These are phyloP conservation scores for Pascua guehoae DNA, from an alignment of 1,284 basidiomycete species.

Conservation along the genomic window DNA sequence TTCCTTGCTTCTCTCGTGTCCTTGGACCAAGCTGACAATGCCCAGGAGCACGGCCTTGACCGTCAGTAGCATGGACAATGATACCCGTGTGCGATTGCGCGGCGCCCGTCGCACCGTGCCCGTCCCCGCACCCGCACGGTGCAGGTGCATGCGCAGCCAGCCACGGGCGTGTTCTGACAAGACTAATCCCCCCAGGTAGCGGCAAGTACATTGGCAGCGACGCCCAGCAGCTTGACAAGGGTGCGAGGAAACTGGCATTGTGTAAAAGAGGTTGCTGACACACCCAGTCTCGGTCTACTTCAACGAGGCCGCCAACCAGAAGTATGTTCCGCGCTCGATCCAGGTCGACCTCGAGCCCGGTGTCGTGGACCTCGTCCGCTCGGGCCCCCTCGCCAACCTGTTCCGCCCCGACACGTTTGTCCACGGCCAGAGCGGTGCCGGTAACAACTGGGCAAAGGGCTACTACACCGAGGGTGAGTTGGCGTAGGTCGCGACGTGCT, in stretches of 20 bases:
- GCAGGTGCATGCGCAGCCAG: not conserved
- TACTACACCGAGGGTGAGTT: constrained; percentile 74
- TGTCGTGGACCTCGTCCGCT: constrained; percentile 68
- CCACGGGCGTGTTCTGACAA: not conserved
- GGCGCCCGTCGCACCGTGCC: not conserved
- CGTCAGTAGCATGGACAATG: constrained; percentile 18
- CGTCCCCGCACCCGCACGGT: not conserved
- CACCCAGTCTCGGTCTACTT: constrained; percentile 48
- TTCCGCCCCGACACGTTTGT: constrained; percentile 89
- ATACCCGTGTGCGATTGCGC: not conserved
- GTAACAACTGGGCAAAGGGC: constrained; percentile 52
- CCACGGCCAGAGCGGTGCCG: constrained; percentile 65
- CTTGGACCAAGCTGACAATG: constrained; percentile 10
- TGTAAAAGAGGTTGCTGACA: not conserved
- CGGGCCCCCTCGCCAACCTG: constrained; percentile 56
- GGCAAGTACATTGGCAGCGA: constrained; percentile 44
- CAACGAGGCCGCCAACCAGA: constrained; percentile 43
- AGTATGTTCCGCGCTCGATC: constrained; percentile 87
- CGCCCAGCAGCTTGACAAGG: constrained; percentile 38
- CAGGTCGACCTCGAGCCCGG: constrained; percentile 89
- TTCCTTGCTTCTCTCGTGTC: no score
- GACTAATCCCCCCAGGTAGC: constrained; percentile 17
- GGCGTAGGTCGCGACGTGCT: not conserved
- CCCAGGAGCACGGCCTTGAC: constrained; percentile 44
- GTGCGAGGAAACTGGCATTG: constrained; percentile 14